Conservation (phyloP, 768 basidiomycete genomes). For the Kwoniella sp. region DNA sequence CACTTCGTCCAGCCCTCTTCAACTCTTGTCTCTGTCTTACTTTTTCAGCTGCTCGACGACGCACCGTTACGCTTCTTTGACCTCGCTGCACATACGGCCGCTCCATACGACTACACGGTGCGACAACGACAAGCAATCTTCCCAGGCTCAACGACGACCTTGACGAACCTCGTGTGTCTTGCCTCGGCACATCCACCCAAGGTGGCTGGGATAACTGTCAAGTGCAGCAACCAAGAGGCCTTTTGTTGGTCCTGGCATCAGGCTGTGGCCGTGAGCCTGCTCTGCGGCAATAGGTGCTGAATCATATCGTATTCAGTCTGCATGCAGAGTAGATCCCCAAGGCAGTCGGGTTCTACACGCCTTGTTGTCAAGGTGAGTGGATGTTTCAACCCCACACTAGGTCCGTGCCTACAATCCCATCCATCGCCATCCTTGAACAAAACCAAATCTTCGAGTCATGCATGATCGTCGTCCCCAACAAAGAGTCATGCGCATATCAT, state of each 20-base stretch:
- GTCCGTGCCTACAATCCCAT: background rate
- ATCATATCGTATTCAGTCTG: background rate
- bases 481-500: too few relatives aligned
- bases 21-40: background rate
- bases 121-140: background rate
- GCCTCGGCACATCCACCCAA: background rate
- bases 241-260: background rate
- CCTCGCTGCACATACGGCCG: background rate
- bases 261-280: background rate
- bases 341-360: background rate
- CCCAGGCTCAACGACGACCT: background rate
- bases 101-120: background rate
- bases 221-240: background rate
- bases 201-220: background rate
- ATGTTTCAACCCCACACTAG: background rate
- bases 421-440: too few relatives aligned
- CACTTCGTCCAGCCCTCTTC: background rate
- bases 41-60: background rate
- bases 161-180: background rate
- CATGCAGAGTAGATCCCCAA: background rate
- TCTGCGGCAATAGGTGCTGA: background rate
- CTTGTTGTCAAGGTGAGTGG: background rate
- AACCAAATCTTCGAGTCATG: background rate
- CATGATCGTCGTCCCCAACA: background rate
- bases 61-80: background rate